phyloP scores from a whole-genome alignment of 2,329 filamentous ascomycete species.

The Xylariaceae sp. region DNA sequence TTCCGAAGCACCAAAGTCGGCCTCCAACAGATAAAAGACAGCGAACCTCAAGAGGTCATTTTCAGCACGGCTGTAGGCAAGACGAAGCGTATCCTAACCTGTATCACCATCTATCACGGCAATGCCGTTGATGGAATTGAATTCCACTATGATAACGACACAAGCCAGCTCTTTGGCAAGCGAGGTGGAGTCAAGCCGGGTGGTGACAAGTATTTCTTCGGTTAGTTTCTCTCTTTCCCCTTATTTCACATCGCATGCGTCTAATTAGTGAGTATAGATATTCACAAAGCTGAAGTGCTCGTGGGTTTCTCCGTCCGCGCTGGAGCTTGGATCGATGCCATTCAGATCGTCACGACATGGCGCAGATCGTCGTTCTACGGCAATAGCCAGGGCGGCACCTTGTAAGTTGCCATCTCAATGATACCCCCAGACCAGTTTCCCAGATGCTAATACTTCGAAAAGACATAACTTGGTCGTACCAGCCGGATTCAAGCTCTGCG shows the following conservation, averaged over 20 bases:
- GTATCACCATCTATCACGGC: conserved; percentile 72
- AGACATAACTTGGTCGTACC: conserved; percentile 88
- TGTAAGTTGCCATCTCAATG: conserved; percentile 61
- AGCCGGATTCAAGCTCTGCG: conserved; percentile 80
- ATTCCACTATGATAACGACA: conserved; percentile 85
- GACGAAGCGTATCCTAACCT: conserved; percentile 67
- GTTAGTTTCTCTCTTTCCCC: conserved; percentile 42
- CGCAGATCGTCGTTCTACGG: conserved; percentile 81
- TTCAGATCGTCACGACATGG: conserved; percentile 91
- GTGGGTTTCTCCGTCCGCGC: conserved; percentile 80
- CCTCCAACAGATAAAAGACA: conserved; percentile 64
- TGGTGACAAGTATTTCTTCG: conserved; percentile 70
- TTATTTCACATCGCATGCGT: background rate
- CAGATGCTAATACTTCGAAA: conserved; percentile 22
- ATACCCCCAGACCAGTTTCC: background rate
- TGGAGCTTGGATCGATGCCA: conserved; percentile 77
- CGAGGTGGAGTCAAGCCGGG: conserved; percentile 59
- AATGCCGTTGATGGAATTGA: conserved; percentile 77
- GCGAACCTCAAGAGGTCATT: conserved; percentile 64
- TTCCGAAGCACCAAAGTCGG: conserved; percentile 74
- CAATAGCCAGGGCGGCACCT: conserved; percentile 70
- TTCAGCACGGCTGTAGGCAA: conserved; percentile 60
- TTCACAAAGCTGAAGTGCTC: conserved; percentile 77
- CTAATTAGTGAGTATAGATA: conserved; percentile 49
- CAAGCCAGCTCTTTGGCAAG: conserved; percentile 81